phyloP scores from a whole-genome alignment of 2,329 filamentous ascomycete genomes.

The Thelonectria blattea region DNA sequence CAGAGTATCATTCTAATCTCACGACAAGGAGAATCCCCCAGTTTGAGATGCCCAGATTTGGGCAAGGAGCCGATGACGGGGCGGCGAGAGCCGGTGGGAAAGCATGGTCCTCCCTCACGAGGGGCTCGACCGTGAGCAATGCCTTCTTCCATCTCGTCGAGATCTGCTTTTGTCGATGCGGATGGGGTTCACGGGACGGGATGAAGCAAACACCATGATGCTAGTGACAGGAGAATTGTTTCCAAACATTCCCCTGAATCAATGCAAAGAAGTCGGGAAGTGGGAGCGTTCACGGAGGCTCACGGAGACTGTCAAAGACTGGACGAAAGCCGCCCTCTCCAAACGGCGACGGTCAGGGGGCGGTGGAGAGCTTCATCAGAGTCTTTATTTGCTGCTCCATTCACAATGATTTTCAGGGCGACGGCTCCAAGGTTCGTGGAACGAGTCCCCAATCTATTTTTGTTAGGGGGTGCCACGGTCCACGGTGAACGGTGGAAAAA shows the following conservation, averaged over 20 bases:
- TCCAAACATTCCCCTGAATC: constrained; percentile 17
- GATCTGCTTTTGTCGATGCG: constrained; percentile 7
- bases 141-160: constrained; percentile 4
- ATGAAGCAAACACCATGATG: constrained; percentile 12
- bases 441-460: constrained; percentile 17
- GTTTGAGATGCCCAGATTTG: constrained; percentile 10
- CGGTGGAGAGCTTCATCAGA: constrained; percentile 15
- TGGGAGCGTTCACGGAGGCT: constrained; percentile 7
- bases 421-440: neutral
- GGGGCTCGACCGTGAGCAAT: neutral
- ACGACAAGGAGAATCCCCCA: constrained; percentile 1
- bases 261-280: constrained; percentile 20
- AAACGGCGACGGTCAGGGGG: constrained; percentile 12
- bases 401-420: constrained; percentile 21
- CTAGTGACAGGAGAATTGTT: constrained; percentile 9
- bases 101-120: neutral
- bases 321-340: constrained; percentile 10
- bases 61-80: constrained; percentile 10
- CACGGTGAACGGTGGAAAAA: neutral
- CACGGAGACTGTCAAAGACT: constrained; percentile 3
- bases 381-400: constrained; percentile 1
- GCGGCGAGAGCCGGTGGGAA: neutral
- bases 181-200: constrained; percentile 3
- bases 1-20: constrained; percentile 14
- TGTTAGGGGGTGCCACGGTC: constrained; percentile 4